Evolutionary conservation across 345 rosid genomes (phyloP).

Genomic region (Linum trigynum): DNA sequence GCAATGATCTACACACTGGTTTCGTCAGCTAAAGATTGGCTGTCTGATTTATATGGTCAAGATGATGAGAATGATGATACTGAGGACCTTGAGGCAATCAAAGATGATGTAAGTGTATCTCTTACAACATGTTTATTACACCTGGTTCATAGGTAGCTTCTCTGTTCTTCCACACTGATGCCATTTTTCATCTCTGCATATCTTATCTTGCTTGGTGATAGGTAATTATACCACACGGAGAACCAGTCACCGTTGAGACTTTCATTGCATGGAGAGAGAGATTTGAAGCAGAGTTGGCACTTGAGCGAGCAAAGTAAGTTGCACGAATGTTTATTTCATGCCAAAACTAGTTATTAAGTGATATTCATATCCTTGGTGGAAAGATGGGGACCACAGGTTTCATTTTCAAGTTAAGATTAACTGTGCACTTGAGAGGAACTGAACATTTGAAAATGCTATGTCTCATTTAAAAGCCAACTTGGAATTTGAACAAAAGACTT

Average conservation of each 20-base stretch:
- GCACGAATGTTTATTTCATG: too few relatives aligned
- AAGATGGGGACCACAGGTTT: too few relatives aligned
- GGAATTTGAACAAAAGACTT: too few relatives aligned
- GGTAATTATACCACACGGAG: conserved; percentile 93
- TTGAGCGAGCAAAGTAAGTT: conserved; percentile 94
- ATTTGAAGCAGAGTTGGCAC: conserved; percentile 93
- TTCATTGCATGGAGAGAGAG: conserved; percentile 95
- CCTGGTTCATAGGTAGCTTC: background rate
- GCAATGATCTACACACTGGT: conserved; percentile 90
- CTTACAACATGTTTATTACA: conserved; percentile 10
- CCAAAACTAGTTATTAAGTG: too few relatives aligned
- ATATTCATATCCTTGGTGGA: too few relatives aligned
- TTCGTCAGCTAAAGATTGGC: conserved; percentile 86
- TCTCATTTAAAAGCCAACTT: too few relatives aligned
- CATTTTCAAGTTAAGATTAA: too few relatives aligned
- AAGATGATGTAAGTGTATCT: conserved; percentile 63
- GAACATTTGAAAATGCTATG: too few relatives aligned
- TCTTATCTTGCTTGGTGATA: conserved; percentile 12
- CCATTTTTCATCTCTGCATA: too few relatives aligned
- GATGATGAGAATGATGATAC: conserved; percentile 32
- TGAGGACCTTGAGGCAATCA: conserved; percentile 49
- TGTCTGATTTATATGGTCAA: conserved; percentile 67
- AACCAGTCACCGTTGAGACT: conserved; percentile 86
- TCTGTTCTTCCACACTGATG: background rate
- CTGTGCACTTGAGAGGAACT: too few relatives aligned